Evolutionary conservation across 2,329 filamentous ascomycete species (phyloP), one percentile per base, ranked within the genome.

Genomic region (Coniosporium tulheliwenetii): DNA sequence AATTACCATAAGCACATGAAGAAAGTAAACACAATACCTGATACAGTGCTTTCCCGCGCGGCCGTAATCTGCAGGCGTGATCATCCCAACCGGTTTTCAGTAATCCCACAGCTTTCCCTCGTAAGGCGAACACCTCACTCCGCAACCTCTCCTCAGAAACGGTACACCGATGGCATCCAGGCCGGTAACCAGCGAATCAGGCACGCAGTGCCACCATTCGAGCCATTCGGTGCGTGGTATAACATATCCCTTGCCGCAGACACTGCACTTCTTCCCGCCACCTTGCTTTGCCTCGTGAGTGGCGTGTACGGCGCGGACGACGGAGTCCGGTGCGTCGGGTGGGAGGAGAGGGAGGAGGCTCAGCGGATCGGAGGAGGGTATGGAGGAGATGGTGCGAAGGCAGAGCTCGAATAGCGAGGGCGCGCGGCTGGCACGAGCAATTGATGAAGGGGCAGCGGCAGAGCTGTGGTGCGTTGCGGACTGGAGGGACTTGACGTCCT

Each of bases 371-470:
- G 46, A 52, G 15, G 44, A 45, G 8, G 41, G 33, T 37, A 52
- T 50, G 9, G 49, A 49, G 3, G 47, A 4, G 19, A 26, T 26
- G 19, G 19, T 39, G n/a, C 49, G 50, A 5, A 58, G 45, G 9
- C 53, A 48, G 8, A 59, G 48, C 38, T 60, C 57, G 40, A 60
- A 56, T 10, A 62, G 51, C 2, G 59, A 59, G 3, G 57, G 58
- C 5, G 48, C 49, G 1, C 39, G 14, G 10, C 46, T 47, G 26
- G 10, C 46, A 14, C 38, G 39, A 10, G 35, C 14, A 30, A 35
- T 2, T 34, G 40, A 8, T 39, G 31, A 40, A 30, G 35, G 10
- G 10, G 32, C 10, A 13, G 13, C 10, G 10, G 43, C 37, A 30
- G 42, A 32, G 39, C n/a, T 8, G 9, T 36, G 16, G 39, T 7